These are phyloP conservation scores for Debaryomyces psychrophilus DNA, from an alignment of 1,139 yeast species.

Conservation along the genomic window DNA sequence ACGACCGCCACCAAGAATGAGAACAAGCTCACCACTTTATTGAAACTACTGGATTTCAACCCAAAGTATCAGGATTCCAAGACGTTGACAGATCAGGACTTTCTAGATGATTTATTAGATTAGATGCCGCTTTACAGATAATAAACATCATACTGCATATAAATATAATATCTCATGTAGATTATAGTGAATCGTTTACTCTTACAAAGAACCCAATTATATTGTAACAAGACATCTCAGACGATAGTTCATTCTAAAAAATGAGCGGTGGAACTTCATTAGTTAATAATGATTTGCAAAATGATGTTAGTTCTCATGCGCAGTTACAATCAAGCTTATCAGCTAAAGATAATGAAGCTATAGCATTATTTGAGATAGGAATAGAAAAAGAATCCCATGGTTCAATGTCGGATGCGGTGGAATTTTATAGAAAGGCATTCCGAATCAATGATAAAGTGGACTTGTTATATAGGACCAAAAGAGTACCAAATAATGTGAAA, in stretches of 20 bases:
- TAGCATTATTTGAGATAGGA: slow-evolving; percentile 69
- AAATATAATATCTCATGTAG: neutral
- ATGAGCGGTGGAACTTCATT: slow-evolving; percentile 17
- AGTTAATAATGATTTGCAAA: neutral
- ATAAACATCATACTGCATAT: slow-evolving; percentile 1
- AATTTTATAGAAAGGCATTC: slow-evolving; percentile 71
- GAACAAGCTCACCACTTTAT: neutral
- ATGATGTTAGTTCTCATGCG: neutral
- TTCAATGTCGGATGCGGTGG: slow-evolving; percentile 78
- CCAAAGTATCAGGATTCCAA: neutral
- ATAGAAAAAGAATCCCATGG: slow-evolving; percentile 75
- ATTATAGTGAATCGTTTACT: neutral
- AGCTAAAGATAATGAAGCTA: slow-evolving; percentile 45
- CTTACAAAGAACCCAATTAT: neutral
- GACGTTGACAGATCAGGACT: slow-evolving; percentile 17
- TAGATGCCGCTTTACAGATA: slow-evolving; percentile 9
- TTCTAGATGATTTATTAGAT: slow-evolving; percentile 25
- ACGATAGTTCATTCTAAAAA: neutral
- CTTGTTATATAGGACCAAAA: slow-evolving; percentile 58
- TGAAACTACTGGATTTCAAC: neutral
- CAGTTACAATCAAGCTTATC: slow-evolving; percentile 11
- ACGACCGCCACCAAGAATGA: neutral
- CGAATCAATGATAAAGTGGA: slow-evolving; percentile 71
- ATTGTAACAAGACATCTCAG: neutral
- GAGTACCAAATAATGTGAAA: slow-evolving; percentile 34